Evolutionary conservation across 2,329 filamentous ascomycete species (phyloP).

Genomic region (Cladosporium sphaerospermum): DNA sequence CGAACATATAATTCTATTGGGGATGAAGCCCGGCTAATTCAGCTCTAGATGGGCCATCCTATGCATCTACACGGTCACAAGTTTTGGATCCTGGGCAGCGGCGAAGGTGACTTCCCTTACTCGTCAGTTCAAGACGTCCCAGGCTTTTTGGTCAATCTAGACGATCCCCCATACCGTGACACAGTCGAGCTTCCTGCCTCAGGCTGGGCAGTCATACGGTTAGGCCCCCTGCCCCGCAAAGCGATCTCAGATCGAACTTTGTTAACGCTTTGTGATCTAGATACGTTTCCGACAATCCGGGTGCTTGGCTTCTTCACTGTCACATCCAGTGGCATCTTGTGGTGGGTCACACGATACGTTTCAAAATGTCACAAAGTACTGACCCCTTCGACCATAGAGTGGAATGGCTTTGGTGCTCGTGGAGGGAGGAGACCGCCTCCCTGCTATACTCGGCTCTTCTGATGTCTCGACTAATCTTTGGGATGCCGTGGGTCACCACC

Average conservation of each 20-base stretch:
- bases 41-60: constrained; percentile 41
- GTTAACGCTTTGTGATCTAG: background rate
- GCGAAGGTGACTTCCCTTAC: constrained; percentile 26
- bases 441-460: background rate
- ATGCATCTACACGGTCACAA: constrained; percentile 58
- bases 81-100: constrained; percentile 58
- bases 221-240: background rate
- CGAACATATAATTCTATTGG: background rate
- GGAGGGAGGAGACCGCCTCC: background rate
- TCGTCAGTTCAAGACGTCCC: background rate
- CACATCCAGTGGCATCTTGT: background rate
- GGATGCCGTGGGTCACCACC: background rate
- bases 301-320: background rate
- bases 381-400: background rate
- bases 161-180: background rate
- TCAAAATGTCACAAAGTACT: background rate
- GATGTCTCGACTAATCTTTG: background rate
- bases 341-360: background rate
- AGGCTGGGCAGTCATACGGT: background rate
- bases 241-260: background rate
- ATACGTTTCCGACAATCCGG: background rate
- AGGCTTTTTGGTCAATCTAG: background rate
- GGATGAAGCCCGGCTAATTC: background rate
- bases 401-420: background rate
- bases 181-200: background rate